Evolutionary conservation across 441 rosid genomes (phyloP), one percentile per base, ranked within the genome.

Genomic region (Breynia disticha): DNA sequence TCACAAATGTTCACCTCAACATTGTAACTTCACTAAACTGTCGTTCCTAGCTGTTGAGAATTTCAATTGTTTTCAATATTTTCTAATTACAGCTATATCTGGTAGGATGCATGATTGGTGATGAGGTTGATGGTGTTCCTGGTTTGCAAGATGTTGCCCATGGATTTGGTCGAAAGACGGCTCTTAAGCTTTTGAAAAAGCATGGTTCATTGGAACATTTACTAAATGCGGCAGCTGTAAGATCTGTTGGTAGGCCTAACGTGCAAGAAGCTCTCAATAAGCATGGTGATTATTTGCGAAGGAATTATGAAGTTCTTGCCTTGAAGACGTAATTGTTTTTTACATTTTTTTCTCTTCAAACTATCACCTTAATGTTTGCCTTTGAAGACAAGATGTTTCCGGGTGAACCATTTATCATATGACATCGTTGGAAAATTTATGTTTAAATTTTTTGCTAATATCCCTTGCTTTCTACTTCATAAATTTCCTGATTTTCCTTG

Each of bases 91-190:
- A 62, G 42, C 17, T 43, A 13, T 62, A 44, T 58, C 10, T 52
- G 38, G 54, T 58, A 89, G 95, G 97, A 68, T 83, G 90, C 70
- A 79, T 87, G 58, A 66, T 91, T 79, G 96, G 96, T 54, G 96
- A 87, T 62, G 82, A 82, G 64, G 88, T 82, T 69, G 98, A 90
- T 72, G 93, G 95, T 54, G 84, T 90, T 60, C 90, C 88, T 7
- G 95, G 96, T 54, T 76, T 90, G 66, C 95, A 85, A 66, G 83
- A 74, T 19, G 19, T 87, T 39, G 93, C 69, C 58, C 98, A 93
- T 18, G 90, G 79, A 45, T 90, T 90, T 76, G 98, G 96, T 56
- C 72, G 81, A 62, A 87, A 76, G 73, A 87, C 95, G 64, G 93
- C 90, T 17, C 22, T 79, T 61, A 87, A 85, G 75, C 98, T 85